These are phyloP conservation scores for Amanita pseudoporphyria DNA, from an alignment of 768 basidiomycete species.

Conservation along the genomic window DNA sequence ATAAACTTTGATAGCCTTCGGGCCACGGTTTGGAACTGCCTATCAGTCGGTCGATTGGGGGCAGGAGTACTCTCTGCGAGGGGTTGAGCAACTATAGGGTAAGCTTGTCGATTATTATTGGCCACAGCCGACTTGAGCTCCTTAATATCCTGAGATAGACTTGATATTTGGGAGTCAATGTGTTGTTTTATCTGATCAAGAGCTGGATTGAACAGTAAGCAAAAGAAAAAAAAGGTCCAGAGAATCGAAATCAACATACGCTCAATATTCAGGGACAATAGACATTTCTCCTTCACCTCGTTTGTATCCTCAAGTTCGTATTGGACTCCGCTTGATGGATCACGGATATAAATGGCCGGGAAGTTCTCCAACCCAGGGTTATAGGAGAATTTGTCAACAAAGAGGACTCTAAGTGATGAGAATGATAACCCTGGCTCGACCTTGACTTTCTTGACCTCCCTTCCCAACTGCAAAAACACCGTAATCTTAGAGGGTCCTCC, in stretches of 20 bases:
- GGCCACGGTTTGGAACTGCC: slow-evolving; percentile 64
- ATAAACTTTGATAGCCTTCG: slow-evolving; percentile 67
- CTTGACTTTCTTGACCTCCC: slow-evolving; percentile 81
- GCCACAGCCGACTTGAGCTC: slow-evolving; percentile 68
- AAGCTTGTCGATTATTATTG: slow-evolving; percentile 34
- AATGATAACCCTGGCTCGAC: slow-evolving; percentile 68
- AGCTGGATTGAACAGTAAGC: slow-evolving; percentile 36
- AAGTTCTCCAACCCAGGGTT: slow-evolving; percentile 90
- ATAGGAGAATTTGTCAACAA: slow-evolving; percentile 92
- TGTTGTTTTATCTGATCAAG: slow-evolving; percentile 99
- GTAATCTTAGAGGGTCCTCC: slow-evolving; percentile 37
- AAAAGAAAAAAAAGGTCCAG: neutral
- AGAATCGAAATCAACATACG: slow-evolving; percentile 47
- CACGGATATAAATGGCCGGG: slow-evolving; percentile 91
- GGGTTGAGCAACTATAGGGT: slow-evolving; percentile 42
- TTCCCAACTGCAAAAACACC: slow-evolving; percentile 83
- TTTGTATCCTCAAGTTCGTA: slow-evolving; percentile 95
- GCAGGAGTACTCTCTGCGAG: slow-evolving; percentile 60
- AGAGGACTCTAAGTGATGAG: slow-evolving; percentile 71
- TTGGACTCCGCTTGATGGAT: slow-evolving; percentile 85
- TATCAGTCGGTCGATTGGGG: slow-evolving; percentile 60
- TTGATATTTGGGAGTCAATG: slow-evolving; percentile 85
- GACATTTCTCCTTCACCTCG: slow-evolving; percentile 81
- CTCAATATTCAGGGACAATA: slow-evolving; percentile 92
- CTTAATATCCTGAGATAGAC: slow-evolving; percentile 80